Conservation (phyloP, 2,329 filamentous ascomycete species). For the Fusarium sambucinum region DNA sequence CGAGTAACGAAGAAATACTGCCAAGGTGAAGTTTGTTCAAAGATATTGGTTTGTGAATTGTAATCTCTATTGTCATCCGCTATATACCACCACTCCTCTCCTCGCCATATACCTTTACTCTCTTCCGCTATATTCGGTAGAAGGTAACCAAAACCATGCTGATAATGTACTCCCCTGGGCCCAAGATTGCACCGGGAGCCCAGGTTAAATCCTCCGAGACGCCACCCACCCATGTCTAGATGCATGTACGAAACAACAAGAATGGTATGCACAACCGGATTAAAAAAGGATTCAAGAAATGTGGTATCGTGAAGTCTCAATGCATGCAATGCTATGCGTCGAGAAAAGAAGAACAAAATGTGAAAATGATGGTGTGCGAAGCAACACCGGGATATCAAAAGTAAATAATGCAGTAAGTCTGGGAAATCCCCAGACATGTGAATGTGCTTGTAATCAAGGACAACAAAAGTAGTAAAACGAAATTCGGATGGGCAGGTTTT, state of each 20-base stretch:
- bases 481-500: constrained; percentile 21
- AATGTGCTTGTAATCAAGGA: constrained; percentile 20
- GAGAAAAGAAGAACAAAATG: constrained; percentile 20
- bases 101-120: not conserved
- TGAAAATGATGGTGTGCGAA: constrained; percentile 26
- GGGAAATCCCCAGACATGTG: constrained; percentile 3
- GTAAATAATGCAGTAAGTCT: constrained; percentile 20
- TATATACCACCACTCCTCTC: constrained; percentile 18
- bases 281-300: constrained; percentile 22
- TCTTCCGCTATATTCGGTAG: not conserved
- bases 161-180: constrained; percentile 23
- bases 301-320: constrained; percentile 39
- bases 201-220: constrained; percentile 32
- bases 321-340: constrained; percentile 8
- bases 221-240: constrained; percentile 45
- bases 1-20: not conserved
- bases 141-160: constrained; percentile 14
- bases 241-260: constrained; percentile 33
- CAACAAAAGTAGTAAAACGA: constrained; percentile 11
- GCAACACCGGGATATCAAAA: constrained; percentile 46
- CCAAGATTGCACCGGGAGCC: constrained; percentile 11
- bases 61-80: constrained; percentile 8
- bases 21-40: not conserved
- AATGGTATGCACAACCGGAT: constrained; percentile 31
- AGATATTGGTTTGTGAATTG: not conserved